Percentiles rank a stretch among this genome's conserved stretches.
Evolutionary conservation across 345 rosid genomes (phyloP).

Genomic region (Pistacia integerrima): DNA sequence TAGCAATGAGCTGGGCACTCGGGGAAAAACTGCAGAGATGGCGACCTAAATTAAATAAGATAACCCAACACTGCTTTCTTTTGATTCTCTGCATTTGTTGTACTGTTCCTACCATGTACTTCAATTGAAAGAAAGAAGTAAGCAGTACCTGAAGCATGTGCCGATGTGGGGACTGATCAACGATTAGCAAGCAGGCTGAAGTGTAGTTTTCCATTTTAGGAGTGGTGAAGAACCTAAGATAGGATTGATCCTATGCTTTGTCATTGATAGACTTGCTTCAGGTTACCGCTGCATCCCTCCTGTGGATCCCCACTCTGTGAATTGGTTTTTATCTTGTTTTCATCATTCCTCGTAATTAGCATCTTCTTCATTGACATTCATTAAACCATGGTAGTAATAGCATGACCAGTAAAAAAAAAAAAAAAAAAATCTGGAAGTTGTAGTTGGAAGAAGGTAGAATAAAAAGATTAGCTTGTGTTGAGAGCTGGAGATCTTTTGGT

Average conservation of each 20-base stretch:
- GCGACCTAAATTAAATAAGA: neutral
- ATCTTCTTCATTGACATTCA: neutral
- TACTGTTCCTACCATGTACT: neutral
- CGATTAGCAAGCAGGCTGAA: neutral
- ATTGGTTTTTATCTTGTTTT: neutral
- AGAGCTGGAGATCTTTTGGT: neutral
- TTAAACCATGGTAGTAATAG: neutral
- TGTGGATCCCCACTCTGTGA: neutral
- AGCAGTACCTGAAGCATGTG: neutral
- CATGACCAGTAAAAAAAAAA: neutral
- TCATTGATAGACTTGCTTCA: neutral
- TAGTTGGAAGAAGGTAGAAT: neutral
- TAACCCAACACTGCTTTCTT: neutral
- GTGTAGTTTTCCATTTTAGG: neutral
- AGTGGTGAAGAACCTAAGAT: constrained; percentile 9
- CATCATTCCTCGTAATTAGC: neutral
- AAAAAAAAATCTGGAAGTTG: neutral
- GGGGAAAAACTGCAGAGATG: neutral
- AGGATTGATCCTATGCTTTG: neutral
- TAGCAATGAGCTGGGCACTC: neutral
- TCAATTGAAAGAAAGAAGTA: neutral
- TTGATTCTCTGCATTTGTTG: neutral
- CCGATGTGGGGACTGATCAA: constrained; percentile 7
- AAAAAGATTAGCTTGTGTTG: neutral
- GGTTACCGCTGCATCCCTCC: neutral